Percentiles rank a stretch among this genome's conserved stretches.
Evolutionary conservation across 2,329 filamentous ascomycete genomes (phyloP).

Genomic region (Trichoderma asperellum): DNA sequence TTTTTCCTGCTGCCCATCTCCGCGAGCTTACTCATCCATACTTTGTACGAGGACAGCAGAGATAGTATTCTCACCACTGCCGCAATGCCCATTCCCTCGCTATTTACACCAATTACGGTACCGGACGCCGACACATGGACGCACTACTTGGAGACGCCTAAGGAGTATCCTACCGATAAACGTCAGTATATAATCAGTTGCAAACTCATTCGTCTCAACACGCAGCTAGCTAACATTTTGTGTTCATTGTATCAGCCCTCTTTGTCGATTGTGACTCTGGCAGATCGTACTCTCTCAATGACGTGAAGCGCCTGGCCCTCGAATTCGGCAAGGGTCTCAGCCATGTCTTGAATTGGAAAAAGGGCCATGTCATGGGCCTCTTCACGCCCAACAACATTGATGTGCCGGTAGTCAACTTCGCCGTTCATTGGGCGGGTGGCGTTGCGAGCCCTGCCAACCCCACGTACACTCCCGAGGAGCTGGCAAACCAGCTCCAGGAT

Average conservation of each 20-base stretch:
- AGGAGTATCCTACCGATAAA: conserved; percentile 74
- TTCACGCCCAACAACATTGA: conserved; percentile 89
- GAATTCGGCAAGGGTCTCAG: conserved; percentile 82
- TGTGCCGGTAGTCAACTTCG: conserved; percentile 75
- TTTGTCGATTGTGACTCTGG: conserved; percentile 75
- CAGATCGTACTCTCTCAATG: conserved; percentile 69
- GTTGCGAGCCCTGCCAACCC: conserved; percentile 86
- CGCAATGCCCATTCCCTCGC: conserved; percentile 73
- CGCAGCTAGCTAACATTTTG: not conserved
- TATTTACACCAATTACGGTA: conserved; percentile 67
- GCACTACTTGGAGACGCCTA: conserved; percentile 72
- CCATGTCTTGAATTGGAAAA: conserved; percentile 75
- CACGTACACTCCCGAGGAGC: conserved; percentile 79
- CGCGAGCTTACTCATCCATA: not conserved
- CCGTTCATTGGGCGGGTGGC: conserved; percentile 81
- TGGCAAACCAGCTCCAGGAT: conserved; percentile 82
- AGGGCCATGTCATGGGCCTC: conserved; percentile 79
- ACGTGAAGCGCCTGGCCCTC: conserved; percentile 66
- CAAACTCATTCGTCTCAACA: not conserved
- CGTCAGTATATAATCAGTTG: conserved; percentile 50
- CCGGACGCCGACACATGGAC: conserved; percentile 79
- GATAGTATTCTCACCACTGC: not conserved
- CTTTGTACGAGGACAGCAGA: not conserved
- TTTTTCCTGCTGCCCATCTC: not conserved
- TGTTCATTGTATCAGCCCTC: conserved; percentile 59